Percentiles rank a stretch among this genome's conserved stretches.
Conservation (phyloP, 768 basidiomycete genomes). For the Dacryopinax primogenitus region DNA sequence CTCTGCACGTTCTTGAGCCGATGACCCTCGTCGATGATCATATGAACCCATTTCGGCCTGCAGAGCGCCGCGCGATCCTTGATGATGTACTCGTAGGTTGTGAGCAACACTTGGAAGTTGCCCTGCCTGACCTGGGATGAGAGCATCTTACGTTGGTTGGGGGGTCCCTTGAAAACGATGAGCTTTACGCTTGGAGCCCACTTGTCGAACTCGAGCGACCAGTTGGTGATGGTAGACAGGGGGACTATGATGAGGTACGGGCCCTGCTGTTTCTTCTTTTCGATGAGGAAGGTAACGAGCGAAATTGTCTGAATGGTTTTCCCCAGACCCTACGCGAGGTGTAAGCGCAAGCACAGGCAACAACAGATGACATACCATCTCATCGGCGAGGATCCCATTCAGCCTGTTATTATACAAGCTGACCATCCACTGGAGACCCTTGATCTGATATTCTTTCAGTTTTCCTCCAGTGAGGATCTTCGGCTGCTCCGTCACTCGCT, state of each 20-base stretch:
- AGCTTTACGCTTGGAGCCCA: constrained; percentile 78
- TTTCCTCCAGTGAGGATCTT: constrained; percentile 69
- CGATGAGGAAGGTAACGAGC: constrained; percentile 87
- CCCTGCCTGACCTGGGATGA: constrained; percentile 65
- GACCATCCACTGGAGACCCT: constrained; percentile 97
- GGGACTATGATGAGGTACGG: constrained; percentile 94
- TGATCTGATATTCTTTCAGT: constrained; percentile 87
- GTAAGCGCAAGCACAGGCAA: not conserved
- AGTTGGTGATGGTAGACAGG: constrained; percentile 92
- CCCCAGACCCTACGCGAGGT: constrained; percentile 60
- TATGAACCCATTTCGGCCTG: constrained; percentile 91
- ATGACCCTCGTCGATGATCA: constrained; percentile 98
- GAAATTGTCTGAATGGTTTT: constrained; percentile 94
- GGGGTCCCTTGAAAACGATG: constrained; percentile 87
- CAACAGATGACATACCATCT: constrained; percentile 48
- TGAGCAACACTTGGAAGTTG: constrained; percentile 83
- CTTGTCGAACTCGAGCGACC: constrained; percentile 93
- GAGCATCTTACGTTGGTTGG: constrained; percentile 60
- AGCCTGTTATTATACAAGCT: constrained; percentile 91
- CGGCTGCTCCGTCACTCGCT: constrained; percentile 68
- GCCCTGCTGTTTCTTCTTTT: constrained; percentile 76
- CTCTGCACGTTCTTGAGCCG: constrained; percentile 94
- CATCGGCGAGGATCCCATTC: constrained; percentile 89
- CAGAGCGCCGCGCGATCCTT: constrained; percentile 83
- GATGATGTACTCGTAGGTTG: constrained; percentile 96